Percentiles rank a stretch among this genome's conserved stretches.
Conservation (phyloP, 345 rosid species). For the Bretschneidera sinensis region DNA sequence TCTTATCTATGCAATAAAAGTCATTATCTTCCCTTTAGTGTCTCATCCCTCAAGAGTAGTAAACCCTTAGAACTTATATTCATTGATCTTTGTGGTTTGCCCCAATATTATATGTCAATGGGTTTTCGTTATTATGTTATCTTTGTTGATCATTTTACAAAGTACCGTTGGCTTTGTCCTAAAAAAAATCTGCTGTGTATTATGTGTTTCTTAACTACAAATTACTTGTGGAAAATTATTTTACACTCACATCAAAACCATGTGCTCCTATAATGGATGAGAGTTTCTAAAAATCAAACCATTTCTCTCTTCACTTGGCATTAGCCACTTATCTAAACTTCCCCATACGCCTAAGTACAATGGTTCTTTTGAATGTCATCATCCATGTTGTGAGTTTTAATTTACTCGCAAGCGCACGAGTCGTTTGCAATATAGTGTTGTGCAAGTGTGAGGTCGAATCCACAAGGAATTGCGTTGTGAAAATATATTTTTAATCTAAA, state of each 20-base stretch:
- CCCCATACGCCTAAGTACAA: too few relatives aligned
- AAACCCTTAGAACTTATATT: background rate
- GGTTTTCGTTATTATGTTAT: background rate
- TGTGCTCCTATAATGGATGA: background rate
- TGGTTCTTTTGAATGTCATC: too few relatives aligned
- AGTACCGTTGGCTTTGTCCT: background rate
- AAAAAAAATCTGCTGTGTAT: background rate
- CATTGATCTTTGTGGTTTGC: background rate
- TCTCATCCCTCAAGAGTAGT: background rate
- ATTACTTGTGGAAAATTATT: background rate
- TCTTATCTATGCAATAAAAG: constrained; percentile 1
- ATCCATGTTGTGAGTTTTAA: too few relatives aligned
- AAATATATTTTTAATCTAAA: too few relatives aligned
- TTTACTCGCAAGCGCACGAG: too few relatives aligned
- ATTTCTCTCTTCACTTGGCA: too few relatives aligned
- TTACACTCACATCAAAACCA: background rate
- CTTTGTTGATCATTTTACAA: background rate
- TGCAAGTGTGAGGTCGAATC: too few relatives aligned
- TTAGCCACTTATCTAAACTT: too few relatives aligned
- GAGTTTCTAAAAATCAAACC: too few relatives aligned
- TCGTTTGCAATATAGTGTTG: too few relatives aligned
- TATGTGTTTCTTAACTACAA: background rate
- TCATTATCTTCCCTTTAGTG: background rate
- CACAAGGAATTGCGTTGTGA: too few relatives aligned
- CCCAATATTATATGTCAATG: background rate